Conservation (phyloP, 805 yeast species). For the Kodamaea neixiangensis region DNA sequence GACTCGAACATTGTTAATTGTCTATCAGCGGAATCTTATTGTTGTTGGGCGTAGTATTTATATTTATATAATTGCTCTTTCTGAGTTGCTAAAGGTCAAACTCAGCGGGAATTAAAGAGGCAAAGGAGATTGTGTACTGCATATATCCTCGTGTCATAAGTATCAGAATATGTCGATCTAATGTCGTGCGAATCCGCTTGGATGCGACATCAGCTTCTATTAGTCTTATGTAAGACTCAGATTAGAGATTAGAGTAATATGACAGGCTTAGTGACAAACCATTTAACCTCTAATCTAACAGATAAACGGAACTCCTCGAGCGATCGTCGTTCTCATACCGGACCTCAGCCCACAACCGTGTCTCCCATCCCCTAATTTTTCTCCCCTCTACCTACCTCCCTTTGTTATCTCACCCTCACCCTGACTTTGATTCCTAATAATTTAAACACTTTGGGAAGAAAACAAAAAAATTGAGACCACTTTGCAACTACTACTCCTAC, state of each 20-base stretch:
- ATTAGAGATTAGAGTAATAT: too few relatives aligned
- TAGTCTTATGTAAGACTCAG: too few relatives aligned
- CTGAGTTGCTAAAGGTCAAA: background rate
- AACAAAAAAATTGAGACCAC: constrained; percentile 3
- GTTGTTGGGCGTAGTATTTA: background rate
- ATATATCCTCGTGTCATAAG: background rate
- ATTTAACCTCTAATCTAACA: too few relatives aligned
- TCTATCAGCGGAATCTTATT: background rate
- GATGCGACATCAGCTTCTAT: too few relatives aligned
- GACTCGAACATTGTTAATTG: constrained; percentile 57
- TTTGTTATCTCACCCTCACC: background rate
- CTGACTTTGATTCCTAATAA: background rate
- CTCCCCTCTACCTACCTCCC: background rate
- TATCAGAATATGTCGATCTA: background rate
- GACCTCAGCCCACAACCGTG: background rate
- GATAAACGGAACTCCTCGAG: too few relatives aligned
- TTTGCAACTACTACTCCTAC: constrained; percentile 1
- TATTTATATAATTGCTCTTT: background rate
- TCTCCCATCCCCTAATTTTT: background rate
- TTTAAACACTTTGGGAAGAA: background rate
- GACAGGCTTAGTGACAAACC: too few relatives aligned
- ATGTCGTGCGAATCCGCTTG: too few relatives aligned
- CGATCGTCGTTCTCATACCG: too few relatives aligned
- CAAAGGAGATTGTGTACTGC: background rate
- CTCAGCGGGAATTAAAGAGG: background rate